Base-by-base conservation (phyloP, 208 protist species). In the Sergeia podlipaevii region DNA sequence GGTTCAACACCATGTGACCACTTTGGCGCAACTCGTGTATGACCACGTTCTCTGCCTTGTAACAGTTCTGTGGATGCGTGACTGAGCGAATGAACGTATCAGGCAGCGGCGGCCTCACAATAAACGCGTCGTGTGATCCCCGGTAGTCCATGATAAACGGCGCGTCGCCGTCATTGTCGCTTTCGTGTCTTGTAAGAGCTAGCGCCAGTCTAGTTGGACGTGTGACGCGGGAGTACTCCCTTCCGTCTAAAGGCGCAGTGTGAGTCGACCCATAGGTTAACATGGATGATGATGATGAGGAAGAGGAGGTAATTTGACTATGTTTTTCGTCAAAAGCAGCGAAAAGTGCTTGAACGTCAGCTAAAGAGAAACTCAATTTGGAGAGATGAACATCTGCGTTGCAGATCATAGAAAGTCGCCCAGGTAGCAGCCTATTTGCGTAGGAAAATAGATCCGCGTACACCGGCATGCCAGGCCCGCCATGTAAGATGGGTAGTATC, bases 21-120 rank as follows among this genome's bases (percentile, higher is more conserved):
- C 61, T 49, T 24, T 62, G 71, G 52, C 77, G 68, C 1, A 95
- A 56, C 37, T 89, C 88, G 49, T 92, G 56, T 20, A 95, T 51
- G 21, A 95, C 85, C 29, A 95, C 70, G 64, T 95, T 95, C 68
- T 95, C 88, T 3, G 79, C 76, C 53, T 91, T 78, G 64, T 95
- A 95, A 51, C 68, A 70, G 65, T 95, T 95, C 55, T 95, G 88
- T 11, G 66, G 65, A 52, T 95, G 88, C 0, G 30, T 17, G n/a
- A 91, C 72, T 20, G 41, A 28, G 2, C 37, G 42, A 3, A 95
- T 3, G 24, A 95, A 72, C 2, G 53, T 23, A 10, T 24, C 7
- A 18, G 80, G 65, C 15, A 91, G 17, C 8, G 88, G 84, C 4
- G 84, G 74, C 17, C 43, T 28, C 11, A 95, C 21, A 0, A 92